Evolutionary conservation across 106 monocot genomes (phyloP).

Genomic region (Ottelia alismoides): DNA sequence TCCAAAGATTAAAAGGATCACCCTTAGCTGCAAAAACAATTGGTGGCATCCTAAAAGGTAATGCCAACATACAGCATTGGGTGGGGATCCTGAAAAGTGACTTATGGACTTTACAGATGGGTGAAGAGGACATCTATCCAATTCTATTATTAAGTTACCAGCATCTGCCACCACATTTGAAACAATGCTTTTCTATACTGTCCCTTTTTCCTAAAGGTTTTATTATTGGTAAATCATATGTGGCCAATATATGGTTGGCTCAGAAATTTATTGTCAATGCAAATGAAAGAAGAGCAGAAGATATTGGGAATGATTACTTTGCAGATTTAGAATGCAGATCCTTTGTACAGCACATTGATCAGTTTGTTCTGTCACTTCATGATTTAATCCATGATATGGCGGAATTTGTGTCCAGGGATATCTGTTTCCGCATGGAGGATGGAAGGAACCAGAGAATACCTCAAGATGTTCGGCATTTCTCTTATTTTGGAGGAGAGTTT

Average conservation of each 20-base stretch:
- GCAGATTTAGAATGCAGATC: slow-evolving; percentile 20
- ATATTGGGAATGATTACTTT: slow-evolving; percentile 7
- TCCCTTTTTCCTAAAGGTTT: slow-evolving; percentile 8
- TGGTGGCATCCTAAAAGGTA: not conserved
- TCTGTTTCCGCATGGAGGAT: slow-evolving; percentile 3
- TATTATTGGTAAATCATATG: not conserved
- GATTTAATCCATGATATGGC: slow-evolving; percentile 24
- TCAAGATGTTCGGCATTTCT: slow-evolving; percentile 9
- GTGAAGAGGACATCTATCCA: not conserved
- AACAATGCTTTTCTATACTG: slow-evolving; percentile 7
- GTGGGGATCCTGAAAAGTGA: not conserved
- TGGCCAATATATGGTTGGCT: slow-evolving; percentile 18
- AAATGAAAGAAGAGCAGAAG: not conserved
- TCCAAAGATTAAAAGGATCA: not conserved
- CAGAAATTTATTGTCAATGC: slow-evolving; percentile 5
- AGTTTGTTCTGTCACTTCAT: slow-evolving; percentile 1
- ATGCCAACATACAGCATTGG: not conserved
- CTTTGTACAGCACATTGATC: slow-evolving; percentile 7
- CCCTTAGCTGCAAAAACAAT: slow-evolving; percentile 5
- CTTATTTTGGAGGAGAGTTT: too few species aligned
- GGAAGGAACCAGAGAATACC: slow-evolving; percentile 4
- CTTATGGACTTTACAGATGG: not conserved
- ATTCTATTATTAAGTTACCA: slow-evolving; percentile 5
- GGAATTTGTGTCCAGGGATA: not conserved
- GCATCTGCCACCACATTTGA: not conserved